Conservation (phyloP, 2,329 filamentous ascomycete species). For the Periconia sp. region DNA sequence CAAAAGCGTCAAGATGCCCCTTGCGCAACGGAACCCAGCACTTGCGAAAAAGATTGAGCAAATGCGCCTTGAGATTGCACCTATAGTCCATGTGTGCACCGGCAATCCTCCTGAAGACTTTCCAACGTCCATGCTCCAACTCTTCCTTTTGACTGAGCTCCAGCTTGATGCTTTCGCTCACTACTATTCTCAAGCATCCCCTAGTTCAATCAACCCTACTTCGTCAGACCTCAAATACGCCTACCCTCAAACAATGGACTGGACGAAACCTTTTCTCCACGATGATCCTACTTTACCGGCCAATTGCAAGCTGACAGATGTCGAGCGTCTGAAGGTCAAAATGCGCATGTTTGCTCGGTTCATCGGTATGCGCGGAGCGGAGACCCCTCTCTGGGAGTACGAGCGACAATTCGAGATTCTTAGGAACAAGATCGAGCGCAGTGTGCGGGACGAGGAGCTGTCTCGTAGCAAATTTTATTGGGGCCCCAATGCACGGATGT, state of each 20-base stretch:
- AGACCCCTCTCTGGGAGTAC: slow-evolving; percentile 54
- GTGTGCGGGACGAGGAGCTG: slow-evolving; percentile 14
- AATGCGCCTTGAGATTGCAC: slow-evolving; percentile 66
- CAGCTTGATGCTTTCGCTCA: slow-evolving; percentile 70
- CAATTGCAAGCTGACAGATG: slow-evolving; percentile 33
- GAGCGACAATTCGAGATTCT: slow-evolving; percentile 43
- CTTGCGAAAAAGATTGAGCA: slow-evolving; percentile 65
- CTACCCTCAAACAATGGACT: slow-evolving; percentile 71
- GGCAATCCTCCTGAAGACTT: slow-evolving; percentile 67
- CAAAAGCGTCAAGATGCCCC: slow-evolving; percentile 8
- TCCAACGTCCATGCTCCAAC: slow-evolving; percentile 67
- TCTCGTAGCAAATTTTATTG: neutral
- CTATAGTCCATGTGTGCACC: slow-evolving; percentile 62
- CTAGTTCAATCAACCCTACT: neutral
- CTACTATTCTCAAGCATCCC: slow-evolving; percentile 71
- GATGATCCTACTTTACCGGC: slow-evolving; percentile 16
- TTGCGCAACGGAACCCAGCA: slow-evolving; percentile 41
- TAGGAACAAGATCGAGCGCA: slow-evolving; percentile 27
- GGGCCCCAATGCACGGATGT: neutral
- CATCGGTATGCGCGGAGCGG: slow-evolving; percentile 68
- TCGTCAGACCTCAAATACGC: slow-evolving; percentile 48
- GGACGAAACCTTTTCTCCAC: slow-evolving; percentile 52
- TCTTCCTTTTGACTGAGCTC: slow-evolving; percentile 71
- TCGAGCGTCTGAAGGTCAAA: slow-evolving; percentile 56
- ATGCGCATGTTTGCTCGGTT: slow-evolving; percentile 72